A percentile compares a stretch with the other conserved stretches of the same genome.
Evolutionary conservation across 352 stramenopile genomes (phyloP).

Genomic region (Phytophthora rubi): DNA sequence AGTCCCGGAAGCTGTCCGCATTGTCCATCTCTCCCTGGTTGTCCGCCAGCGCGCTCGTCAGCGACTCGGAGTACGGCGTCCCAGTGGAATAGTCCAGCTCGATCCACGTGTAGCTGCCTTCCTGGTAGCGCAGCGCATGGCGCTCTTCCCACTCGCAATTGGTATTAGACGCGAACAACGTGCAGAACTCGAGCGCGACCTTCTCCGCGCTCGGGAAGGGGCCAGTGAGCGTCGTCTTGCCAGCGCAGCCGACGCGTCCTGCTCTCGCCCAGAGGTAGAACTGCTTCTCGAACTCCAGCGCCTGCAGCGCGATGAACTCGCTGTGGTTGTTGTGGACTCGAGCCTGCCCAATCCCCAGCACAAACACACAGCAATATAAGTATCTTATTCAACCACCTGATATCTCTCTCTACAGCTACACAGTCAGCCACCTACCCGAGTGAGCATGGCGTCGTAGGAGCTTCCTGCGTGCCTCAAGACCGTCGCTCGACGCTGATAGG

Average conservation of each 20-base stretch:
- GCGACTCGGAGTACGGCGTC: slow-evolving; percentile 48
- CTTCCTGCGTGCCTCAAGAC: slow-evolving; percentile 49
- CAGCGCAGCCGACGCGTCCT: slow-evolving; percentile 50
- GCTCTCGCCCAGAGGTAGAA: slow-evolving; percentile 67
- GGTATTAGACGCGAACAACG: slow-evolving; percentile 58
- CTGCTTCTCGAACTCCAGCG: slow-evolving; percentile 48
- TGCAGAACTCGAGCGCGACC: slow-evolving; percentile 54
- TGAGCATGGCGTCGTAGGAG: slow-evolving; percentile 72
- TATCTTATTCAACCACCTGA: slow-evolving; percentile 9
- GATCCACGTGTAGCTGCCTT: slow-evolving; percentile 79
- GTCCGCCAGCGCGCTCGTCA: slow-evolving; percentile 40
- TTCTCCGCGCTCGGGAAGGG: slow-evolving; percentile 47
- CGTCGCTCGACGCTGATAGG: slow-evolving; percentile 44
- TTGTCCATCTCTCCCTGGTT: slow-evolving; percentile 43
- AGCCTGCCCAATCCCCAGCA: slow-evolving; percentile 35
- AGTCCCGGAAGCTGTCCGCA: slow-evolving; percentile 39
- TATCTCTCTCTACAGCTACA: background rate
- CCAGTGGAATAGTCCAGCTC: slow-evolving; percentile 65
- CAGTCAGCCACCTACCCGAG: slow-evolving; percentile 40
- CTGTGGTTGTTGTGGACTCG: slow-evolving; percentile 66
- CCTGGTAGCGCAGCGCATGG: slow-evolving; percentile 53
- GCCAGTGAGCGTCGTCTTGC: slow-evolving; percentile 52
- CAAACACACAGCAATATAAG: slow-evolving; percentile 17
- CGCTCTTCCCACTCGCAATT: slow-evolving; percentile 63
- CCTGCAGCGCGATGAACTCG: slow-evolving; percentile 74